phyloP scores from a whole-genome alignment of 257 asterid species.

The Solanum dulcamara region DNA sequence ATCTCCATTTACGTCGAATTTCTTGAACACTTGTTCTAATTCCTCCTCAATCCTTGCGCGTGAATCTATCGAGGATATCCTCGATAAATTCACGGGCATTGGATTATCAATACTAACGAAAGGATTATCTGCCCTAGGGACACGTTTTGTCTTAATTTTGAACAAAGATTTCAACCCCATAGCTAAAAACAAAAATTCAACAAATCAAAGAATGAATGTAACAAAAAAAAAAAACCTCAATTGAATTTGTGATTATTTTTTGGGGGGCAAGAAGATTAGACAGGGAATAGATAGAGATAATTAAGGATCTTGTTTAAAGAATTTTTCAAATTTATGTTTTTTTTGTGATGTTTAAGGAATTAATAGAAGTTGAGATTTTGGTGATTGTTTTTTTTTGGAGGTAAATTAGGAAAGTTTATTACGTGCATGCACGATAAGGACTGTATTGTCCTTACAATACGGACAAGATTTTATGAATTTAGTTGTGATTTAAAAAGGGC shows the following conservation, averaged over 20 bases:
- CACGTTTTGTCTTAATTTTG: constrained; percentile 29
- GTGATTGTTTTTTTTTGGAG: background rate
- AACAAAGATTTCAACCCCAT: constrained; percentile 57
- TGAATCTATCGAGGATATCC: constrained; percentile 30
- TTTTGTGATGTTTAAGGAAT: background rate
- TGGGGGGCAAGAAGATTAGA: background rate
- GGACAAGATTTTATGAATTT: background rate
- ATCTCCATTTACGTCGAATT: constrained; percentile 77
- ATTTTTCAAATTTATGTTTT: background rate
- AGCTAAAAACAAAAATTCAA: background rate
- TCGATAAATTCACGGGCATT: constrained; percentile 2
- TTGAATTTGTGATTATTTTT: background rate
- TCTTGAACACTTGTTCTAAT: constrained; percentile 63
- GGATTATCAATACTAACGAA: background rate
- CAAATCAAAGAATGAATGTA: background rate
- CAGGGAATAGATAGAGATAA: background rate
- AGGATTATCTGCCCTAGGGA: background rate
- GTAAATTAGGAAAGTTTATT: background rate
- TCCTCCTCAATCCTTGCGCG: constrained; percentile 57
- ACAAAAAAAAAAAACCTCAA: background rate
- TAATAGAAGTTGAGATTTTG: background rate
- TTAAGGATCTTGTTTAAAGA: background rate
- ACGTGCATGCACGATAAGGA: background rate
- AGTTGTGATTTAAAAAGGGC: background rate
- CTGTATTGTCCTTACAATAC: background rate